These are phyloP conservation scores for Stipa capillata DNA, from an alignment of 176 grass and related monocot genomes.

Conservation along the genomic window DNA sequence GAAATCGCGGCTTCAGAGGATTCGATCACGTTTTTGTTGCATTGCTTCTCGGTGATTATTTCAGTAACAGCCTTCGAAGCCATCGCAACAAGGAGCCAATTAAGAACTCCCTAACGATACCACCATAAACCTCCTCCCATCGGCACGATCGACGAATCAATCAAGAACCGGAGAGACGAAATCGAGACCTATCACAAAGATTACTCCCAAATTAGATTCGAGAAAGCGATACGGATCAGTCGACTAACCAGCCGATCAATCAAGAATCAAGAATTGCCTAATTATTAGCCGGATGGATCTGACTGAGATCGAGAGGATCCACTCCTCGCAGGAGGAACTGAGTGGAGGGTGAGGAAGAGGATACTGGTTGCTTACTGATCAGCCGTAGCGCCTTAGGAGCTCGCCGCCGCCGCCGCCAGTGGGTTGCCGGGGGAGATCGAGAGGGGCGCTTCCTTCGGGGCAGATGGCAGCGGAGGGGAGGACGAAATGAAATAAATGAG, in stretches of 20 bases:
- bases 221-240: not conserved
- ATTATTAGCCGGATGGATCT: slow-evolving; percentile 11
- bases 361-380: not conserved
- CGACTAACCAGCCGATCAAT: not conserved
- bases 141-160: not conserved
- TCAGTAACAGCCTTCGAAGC: slow-evolving; percentile 22
- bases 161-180: not conserved
- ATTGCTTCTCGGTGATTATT: not conserved
- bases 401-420: not conserved
- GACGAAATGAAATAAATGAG: slow-evolving; percentile 3
- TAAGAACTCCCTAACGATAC: not conserved
- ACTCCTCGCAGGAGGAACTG: not conserved
- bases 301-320: not conserved
- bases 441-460: not conserved
- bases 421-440: not conserved
- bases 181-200: slow-evolving; percentile 8
- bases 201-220: not conserved
- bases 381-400: not conserved
- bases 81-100: not conserved
- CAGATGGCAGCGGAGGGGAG: not conserved
- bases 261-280: slow-evolving; percentile 2
- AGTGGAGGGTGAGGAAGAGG: not conserved
- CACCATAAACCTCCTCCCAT: not conserved
- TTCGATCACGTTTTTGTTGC: not conserved
- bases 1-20: not conserved